Conservation (phyloP, 768 basidiomycete genomes). For the Podaxis rugospora region DNA sequence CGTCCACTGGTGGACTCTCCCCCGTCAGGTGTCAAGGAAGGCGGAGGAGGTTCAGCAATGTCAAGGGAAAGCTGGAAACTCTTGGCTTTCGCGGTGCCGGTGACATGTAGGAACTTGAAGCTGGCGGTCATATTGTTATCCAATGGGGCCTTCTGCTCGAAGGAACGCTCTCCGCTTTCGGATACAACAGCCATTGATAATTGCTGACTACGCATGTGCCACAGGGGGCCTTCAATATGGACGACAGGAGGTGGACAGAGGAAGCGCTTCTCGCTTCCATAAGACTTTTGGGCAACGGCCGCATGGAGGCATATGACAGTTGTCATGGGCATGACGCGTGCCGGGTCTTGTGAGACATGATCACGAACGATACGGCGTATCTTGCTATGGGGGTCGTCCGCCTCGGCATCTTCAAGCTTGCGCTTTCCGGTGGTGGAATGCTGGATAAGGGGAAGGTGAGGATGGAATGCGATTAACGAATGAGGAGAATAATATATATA, state of each 20-base stretch:
- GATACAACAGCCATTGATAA: constrained; percentile 85
- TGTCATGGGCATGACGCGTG: constrained; percentile 82
- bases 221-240: constrained; percentile 84
- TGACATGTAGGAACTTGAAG: constrained; percentile 91
- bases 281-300: constrained; percentile 93
- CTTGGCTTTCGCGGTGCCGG: constrained; percentile 84
- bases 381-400: constrained; percentile 69
- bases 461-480: not conserved
- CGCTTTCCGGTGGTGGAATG: constrained; percentile 57
- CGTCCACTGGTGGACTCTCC: constrained; percentile 52
- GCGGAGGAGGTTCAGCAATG: constrained; percentile 70
- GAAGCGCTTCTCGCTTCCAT: constrained; percentile 93
- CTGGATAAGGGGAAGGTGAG: constrained; percentile 11
- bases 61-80: constrained; percentile 84
- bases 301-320: constrained; percentile 89
- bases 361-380: constrained; percentile 83
- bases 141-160: constrained; percentile 78
- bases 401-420: constrained; percentile 63
- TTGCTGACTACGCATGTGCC: constrained; percentile 78
- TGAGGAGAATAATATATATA: constrained; percentile 9
- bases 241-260: constrained; percentile 92
- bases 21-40: constrained; percentile 41
- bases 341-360: constrained; percentile 71
- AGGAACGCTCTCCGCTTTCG: constrained; percentile 77
- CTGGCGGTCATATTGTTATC: constrained; percentile 83